Conservation (phyloP, 495 filamentous ascomycete genomes). For the Penicillium salamii region DNA sequence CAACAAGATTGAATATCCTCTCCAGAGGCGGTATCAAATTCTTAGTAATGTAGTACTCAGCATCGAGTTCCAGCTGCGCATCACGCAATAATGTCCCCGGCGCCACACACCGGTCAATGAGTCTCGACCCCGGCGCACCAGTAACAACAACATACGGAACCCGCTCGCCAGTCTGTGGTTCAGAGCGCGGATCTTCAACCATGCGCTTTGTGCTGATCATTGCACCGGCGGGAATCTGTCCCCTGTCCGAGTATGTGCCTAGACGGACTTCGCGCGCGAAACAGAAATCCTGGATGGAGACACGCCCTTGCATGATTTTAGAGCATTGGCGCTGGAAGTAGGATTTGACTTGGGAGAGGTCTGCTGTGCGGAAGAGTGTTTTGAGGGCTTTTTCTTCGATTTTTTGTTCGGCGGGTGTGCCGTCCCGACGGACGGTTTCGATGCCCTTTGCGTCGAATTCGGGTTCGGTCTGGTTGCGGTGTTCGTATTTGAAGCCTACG, state of each 20-base stretch:
- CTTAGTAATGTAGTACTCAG: conserved; percentile 95
- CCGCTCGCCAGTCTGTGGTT: conserved; percentile 94
- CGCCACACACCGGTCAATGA: conserved; percentile 87
- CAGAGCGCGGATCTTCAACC: conserved; percentile 77
- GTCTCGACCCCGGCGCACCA: conserved; percentile 77
- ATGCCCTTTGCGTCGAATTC: conserved; percentile 98
- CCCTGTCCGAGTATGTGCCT: conserved; percentile 81
- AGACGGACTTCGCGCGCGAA: conserved; percentile 90
- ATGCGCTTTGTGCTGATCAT: conserved; percentile 81
- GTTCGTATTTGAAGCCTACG: conserved; percentile 96
- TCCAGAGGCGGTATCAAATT: conserved; percentile 94
- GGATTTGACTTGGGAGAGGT: conserved; percentile 83
- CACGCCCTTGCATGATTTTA: conserved; percentile 86
- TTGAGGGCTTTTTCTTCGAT: conserved; percentile 94
- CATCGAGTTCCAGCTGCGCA: conserved; percentile 78
- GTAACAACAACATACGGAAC: conserved; percentile 91
- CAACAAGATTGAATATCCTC: conserved; percentile 95
- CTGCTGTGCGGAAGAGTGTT: conserved; percentile 82
- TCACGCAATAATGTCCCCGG: conserved; percentile 79
- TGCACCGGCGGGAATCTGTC: conserved; percentile 78
- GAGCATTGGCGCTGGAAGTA: conserved; percentile 90
- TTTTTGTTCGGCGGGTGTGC: conserved; percentile 92
- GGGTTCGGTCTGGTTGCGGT: conserved; percentile 69
- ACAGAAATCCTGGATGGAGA: conserved; percentile 93
- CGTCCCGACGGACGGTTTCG: conserved; percentile 92